phyloP scores from a whole-genome alignment of 176 grass and related monocot species.

The Musa acuminata region DNA sequence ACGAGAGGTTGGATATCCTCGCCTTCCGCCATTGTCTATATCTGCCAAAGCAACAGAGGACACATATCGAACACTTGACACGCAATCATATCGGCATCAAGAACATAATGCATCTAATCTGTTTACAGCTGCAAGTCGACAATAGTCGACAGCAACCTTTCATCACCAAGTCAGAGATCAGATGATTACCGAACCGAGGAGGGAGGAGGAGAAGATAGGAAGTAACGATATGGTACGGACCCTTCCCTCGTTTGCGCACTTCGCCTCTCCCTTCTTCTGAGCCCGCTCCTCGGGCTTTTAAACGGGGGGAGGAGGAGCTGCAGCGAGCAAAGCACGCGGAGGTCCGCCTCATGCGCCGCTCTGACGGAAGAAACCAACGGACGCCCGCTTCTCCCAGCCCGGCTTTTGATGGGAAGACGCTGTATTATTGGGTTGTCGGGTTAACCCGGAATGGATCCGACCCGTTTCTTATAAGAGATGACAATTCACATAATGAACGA shows the following conservation, averaged over 20 bases:
- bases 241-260: not conserved
- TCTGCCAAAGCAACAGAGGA: not conserved
- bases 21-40: not conserved
- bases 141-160: too few relatives aligned
- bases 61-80: too few relatives aligned
- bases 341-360: not conserved
- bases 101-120: too few relatives aligned
- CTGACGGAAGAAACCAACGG: not conserved
- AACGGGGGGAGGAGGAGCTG: not conserved
- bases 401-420: not conserved
- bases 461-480: not conserved
- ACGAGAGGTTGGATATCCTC: not conserved
- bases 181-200: not conserved
- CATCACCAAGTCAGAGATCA: not conserved
- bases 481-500: too few relatives aligned
- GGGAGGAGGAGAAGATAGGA: not conserved
- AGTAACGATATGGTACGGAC: not conserved
- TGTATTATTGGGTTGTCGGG: not conserved
- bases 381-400: not conserved
- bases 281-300: not conserved
- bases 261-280: not conserved
- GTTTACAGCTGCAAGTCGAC: too few relatives aligned
- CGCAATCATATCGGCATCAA: too few relatives aligned
- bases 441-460: not conserved
- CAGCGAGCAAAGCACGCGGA: not conserved